A percentile compares a stretch with the other conserved stretches of the same genome.
These are phyloP conservation scores for Trametes polyzona DNA, from an alignment of 1,284 basidiomycete species.

Conservation along the genomic window DNA sequence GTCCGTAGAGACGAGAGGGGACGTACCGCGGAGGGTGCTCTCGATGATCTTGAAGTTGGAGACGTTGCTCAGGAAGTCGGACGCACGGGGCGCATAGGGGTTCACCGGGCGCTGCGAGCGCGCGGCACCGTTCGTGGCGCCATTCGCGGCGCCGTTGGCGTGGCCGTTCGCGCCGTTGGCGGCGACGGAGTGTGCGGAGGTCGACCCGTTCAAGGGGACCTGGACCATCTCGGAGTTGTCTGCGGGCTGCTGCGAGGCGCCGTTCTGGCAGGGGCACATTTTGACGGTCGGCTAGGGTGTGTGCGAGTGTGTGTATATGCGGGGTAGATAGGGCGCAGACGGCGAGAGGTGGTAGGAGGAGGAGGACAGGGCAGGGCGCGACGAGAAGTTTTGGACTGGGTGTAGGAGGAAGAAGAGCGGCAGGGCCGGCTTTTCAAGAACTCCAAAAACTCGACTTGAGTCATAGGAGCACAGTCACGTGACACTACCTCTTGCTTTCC, in stretches of 20 bases:
- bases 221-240: constrained; percentile 67
- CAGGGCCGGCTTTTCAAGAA: constrained; percentile 20
- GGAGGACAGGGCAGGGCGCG: background rate
- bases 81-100: constrained; percentile 86
- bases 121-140: constrained; percentile 35
- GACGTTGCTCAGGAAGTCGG: constrained; percentile 91
- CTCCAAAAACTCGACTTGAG: constrained; percentile 26
- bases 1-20: constrained; percentile 26
- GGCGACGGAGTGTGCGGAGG: constrained; percentile 36
- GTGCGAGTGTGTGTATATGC: background rate
- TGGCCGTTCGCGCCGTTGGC: constrained; percentile 42
- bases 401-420: background rate
- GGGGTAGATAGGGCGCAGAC: background rate
- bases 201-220: constrained; percentile 45
- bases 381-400: constrained; percentile 6
- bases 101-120: constrained; percentile 57
- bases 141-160: constrained; percentile 41
- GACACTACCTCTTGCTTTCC: constrained; percentile 4
- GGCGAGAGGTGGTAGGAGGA: background rate
- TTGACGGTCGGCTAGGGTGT: constrained; percentile 23
- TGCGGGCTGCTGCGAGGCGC: constrained; percentile 44
- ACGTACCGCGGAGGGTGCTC: constrained; percentile 87
- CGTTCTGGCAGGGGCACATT: constrained; percentile 74
- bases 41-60: constrained; percentile 98
- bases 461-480: constrained; percentile 25